Conservation (phyloP, 768 basidiomycete species). For the Leucosporidium scottii region DNA sequence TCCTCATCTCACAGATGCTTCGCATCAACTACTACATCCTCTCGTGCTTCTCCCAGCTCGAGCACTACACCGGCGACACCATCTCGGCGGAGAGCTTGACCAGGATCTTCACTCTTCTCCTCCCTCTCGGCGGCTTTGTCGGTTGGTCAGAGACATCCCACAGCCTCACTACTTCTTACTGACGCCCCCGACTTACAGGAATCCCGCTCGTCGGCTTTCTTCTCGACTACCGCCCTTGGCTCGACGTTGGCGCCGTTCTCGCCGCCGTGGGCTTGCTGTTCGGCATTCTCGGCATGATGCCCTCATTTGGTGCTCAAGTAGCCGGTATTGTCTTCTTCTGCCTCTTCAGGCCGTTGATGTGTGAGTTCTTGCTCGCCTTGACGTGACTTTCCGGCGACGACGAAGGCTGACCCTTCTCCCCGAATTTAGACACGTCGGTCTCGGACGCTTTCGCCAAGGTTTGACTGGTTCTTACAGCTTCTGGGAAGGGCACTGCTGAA, state of each 20-base stretch:
- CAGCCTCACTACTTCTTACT: no score
- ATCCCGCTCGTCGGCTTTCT: conserved; percentile 40
- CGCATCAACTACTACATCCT: conserved; percentile 45
- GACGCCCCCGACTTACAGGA: not conserved
- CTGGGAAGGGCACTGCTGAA: no score
- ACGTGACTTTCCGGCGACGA: not conserved
- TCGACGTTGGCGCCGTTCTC: conserved; percentile 37
- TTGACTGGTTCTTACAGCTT: no score
- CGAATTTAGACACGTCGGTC: conserved; percentile 41
- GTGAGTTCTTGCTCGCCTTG: not conserved
- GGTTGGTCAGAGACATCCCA: conserved; percentile 19
- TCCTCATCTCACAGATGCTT: conserved; percentile 36
- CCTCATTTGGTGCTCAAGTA: conserved; percentile 35
- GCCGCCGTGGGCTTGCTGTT: conserved; percentile 38
- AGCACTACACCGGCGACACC: conserved; percentile 39
- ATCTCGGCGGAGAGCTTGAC: conserved; percentile 39
- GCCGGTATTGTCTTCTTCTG: conserved; percentile 41
- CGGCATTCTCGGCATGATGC: conserved; percentile 39
- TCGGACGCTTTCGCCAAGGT: conserved; percentile 26
- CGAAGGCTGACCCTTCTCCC: conserved; percentile 20
- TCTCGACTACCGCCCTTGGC: conserved; percentile 35
- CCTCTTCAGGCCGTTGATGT: conserved; percentile 36
- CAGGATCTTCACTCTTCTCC: conserved; percentile 42
- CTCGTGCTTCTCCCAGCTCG: conserved; percentile 40
- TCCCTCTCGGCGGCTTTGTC: conserved; percentile 43